Evolutionary conservation across 257 asterid genomes (phyloP).

Genomic region (Fraxinus anomala): DNA sequence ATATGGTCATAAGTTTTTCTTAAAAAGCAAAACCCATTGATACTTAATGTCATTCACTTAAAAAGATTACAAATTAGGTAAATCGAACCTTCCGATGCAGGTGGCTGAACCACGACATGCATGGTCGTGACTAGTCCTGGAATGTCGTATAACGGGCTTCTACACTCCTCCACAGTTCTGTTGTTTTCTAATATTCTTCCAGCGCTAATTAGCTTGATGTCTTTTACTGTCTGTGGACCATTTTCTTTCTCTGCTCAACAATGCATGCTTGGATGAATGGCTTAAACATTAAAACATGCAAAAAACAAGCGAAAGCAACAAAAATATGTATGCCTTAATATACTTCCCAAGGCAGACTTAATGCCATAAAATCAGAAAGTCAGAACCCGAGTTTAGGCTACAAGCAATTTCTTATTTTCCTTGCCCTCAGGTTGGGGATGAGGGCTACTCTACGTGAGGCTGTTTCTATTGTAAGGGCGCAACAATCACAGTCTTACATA

Average conservation of each 20-base stretch:
- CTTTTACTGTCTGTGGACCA: constrained; percentile 69
- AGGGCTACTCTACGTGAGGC: not conserved
- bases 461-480: no score
- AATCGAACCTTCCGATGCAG: constrained; percentile 54
- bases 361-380: not conserved
- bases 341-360: no score
- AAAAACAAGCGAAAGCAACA: not conserved
- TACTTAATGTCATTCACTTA: not conserved
- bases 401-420: not conserved
- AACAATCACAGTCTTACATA: not conserved
- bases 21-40: not conserved
- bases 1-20: not conserved
- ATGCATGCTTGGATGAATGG: constrained; percentile 8
- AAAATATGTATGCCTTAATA: not conserved
- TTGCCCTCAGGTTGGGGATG: not conserved
- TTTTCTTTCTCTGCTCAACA: constrained; percentile 64
- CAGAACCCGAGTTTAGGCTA: not conserved
- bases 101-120: constrained; percentile 86
- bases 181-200: constrained; percentile 86
- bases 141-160: constrained; percentile 68
- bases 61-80: not conserved
- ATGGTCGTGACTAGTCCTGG: constrained; percentile 89
- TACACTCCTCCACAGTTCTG: constrained; percentile 73
- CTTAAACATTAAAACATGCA: not conserved
- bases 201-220: constrained; percentile 75